These are phyloP conservation scores for Cladophialophora immunda DNA, from an alignment of 2,329 filamentous ascomycete species.

Conservation along the genomic window DNA sequence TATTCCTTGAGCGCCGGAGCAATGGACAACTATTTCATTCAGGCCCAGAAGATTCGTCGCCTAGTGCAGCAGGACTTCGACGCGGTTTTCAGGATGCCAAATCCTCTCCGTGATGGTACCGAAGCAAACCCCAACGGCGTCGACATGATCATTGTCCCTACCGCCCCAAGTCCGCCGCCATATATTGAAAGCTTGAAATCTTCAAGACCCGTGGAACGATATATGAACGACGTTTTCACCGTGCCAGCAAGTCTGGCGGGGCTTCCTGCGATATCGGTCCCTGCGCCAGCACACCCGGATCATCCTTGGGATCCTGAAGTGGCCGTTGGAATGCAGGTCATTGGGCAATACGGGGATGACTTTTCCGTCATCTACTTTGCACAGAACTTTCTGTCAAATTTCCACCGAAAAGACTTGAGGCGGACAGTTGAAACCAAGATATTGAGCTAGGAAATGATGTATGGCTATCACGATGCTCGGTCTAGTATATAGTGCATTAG, in stretches of 20 bases:
- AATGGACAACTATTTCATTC: conserved; percentile 95
- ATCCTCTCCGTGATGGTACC: conserved; percentile 64
- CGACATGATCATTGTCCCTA: conserved; percentile 88
- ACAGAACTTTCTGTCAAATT: conserved; percentile 28
- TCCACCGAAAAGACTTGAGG: conserved; percentile 21
- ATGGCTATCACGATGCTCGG: neutral
- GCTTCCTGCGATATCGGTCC: conserved; percentile 85
- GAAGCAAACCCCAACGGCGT: conserved; percentile 65
- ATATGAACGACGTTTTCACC: conserved; percentile 94
- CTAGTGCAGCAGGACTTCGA: conserved; percentile 90
- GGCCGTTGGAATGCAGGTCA: conserved; percentile 54
- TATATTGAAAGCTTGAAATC: conserved; percentile 64
- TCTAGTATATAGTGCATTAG: neutral
- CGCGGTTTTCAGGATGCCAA: conserved; percentile 72
- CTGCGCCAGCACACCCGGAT: conserved; percentile 56
- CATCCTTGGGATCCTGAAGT: conserved; percentile 36
- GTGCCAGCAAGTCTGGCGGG: conserved; percentile 94
- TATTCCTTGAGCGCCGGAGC: conserved; percentile 90
- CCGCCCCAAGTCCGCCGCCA: conserved; percentile 79
- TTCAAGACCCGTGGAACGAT: conserved; percentile 70
- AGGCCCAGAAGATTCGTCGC: conserved; percentile 86
- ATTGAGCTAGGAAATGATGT: conserved; percentile 1
- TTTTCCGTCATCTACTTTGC: conserved; percentile 37
- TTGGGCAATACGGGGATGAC: conserved; percentile 59
- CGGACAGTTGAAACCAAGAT: conserved; percentile 13